These are phyloP conservation scores for Fistulinella prunicolor DNA, from an alignment of 768 basidiomycete genomes.

Conservation along the genomic window DNA sequence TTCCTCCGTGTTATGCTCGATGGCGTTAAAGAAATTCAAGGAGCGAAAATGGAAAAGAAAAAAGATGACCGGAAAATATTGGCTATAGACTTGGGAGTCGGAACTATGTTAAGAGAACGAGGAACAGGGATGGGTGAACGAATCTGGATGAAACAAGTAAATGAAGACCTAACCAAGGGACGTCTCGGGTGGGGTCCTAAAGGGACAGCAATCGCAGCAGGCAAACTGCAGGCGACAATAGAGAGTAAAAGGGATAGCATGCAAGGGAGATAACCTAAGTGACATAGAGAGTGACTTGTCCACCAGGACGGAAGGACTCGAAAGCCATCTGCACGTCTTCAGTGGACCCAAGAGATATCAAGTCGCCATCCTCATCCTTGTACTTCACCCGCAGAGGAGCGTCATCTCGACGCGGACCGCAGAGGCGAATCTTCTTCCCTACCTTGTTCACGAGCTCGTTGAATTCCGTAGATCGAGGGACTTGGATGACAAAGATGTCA, in stretches of 20 bases:
- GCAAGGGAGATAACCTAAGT: conserved; percentile 50
- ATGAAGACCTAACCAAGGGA: conserved; percentile 11
- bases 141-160: conserved; percentile 19
- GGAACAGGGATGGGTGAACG: conserved; percentile 17
- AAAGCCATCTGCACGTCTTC: conserved; percentile 96
- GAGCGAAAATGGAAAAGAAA: conserved; percentile 11
- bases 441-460: conserved; percentile 85
- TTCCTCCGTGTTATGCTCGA: conserved; percentile 32
- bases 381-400: conserved; percentile 85
- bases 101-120: too few relatives aligned
- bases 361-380: conserved; percentile 88
- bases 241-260: neutral
- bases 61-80: conserved; percentile 2
- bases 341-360: conserved; percentile 83
- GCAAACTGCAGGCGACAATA: neutral
- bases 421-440: conserved; percentile 88
- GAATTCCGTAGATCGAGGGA: conserved; percentile 75
- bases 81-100: conserved; percentile 1
- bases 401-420: conserved; percentile 77
- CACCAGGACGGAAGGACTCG: conserved; percentile 75
- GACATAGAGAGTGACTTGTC: conserved; percentile 79
- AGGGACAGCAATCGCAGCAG: conserved; percentile 5
- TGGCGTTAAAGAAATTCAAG: conserved; percentile 14
- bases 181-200: conserved; percentile 6
- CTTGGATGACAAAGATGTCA: conserved; percentile 93